Evolutionary conservation across 2,329 filamentous ascomycete species (phyloP), one percentile per base, ranked within the genome.

Genomic region (Pseudocercospora fuligena): DNA sequence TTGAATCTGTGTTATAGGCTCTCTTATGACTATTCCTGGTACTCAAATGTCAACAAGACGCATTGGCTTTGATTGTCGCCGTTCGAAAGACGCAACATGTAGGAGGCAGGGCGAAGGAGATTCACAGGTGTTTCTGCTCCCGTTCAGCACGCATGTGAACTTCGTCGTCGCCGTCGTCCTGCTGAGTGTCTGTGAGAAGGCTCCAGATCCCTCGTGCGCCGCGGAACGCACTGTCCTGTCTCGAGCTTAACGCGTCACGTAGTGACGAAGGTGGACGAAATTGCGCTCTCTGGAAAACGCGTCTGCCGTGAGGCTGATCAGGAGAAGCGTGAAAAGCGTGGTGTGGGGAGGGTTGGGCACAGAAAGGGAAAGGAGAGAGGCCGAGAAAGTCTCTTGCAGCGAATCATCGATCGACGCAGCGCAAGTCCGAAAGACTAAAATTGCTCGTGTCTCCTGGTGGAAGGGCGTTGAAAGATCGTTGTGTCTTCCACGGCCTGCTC

Each of bases 381-480:
- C 49, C 4, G 21, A 23, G 8, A 49, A 49, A 49, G 12, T 29
- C 12, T 25, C 5, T n/a, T 25, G 49, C 25, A 5, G 49, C 21
- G 21, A 29, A 29, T 54, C 49, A 25, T 27, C 14, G 49, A 54
- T 54, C 23, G 49, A 12, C 25, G 25, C 49, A 25, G 49, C 49
- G 49, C 49, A 54, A 27, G 47, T 53, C 47, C 47, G 47, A 25
- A 53, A 25, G 47, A 27, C 49, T 53, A 53, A 53, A 47, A 53
- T 53, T 27, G 23, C 19, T 14, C 49, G 25, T 23, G 19, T 53
- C 21, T 27, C 21, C 21, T 53, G 49, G 21, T 25, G 49, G 49
- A 27, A n/a, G 49, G 21, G 46, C 46, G 46, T 47, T 47, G 46
- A 47, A 19, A 11, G n/a, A 19, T 23, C n/a, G n/a, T 53, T 53